phyloP scores from a whole-genome alignment of 352 stramenopile genomes.

The Phytopythium montanum region DNA sequence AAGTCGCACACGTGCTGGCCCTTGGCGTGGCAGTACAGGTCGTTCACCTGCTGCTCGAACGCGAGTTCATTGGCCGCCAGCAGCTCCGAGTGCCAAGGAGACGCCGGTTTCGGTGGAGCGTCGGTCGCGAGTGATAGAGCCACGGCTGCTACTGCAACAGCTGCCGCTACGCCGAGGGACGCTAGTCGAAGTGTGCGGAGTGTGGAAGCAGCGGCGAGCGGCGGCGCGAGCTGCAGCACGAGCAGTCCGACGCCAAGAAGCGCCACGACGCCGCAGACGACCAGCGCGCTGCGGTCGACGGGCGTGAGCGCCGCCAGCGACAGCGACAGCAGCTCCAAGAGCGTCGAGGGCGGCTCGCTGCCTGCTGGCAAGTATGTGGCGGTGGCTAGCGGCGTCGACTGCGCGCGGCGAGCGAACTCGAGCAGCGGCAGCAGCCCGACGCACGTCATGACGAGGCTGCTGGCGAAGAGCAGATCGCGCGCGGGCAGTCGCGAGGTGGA shows the following conservation, averaged over 20 bases:
- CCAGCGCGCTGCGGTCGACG: conserved; percentile 23
- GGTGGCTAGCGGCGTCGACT: background rate
- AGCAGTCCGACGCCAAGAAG: conserved; percentile 19
- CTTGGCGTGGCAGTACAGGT: conserved; percentile 46
- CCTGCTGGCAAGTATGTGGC: background rate
- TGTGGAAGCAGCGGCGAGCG: conserved; percentile 4
- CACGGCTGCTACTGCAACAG: conserved; percentile 7
- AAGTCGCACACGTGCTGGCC: conserved; percentile 34
- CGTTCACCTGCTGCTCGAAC: conserved; percentile 37
- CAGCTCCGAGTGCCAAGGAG: conserved; percentile 20
- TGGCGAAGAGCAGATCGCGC: conserved; percentile 11
- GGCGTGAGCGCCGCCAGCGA: conserved; percentile 24
- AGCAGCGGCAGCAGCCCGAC: conserved; percentile 27
- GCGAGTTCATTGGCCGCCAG: conserved; percentile 22
- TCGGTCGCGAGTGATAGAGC: conserved; percentile 18
- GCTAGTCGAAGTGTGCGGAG: conserved; percentile 9
- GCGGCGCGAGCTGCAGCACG: conserved; percentile 20
- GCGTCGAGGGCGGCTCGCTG: background rate
- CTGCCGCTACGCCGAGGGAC: conserved; percentile 11
- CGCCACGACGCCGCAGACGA: conserved; percentile 13
- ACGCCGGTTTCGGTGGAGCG: conserved; percentile 15
- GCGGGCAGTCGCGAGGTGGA: background rate
- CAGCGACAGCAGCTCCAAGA: conserved; percentile 14
- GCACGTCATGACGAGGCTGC: conserved; percentile 19
- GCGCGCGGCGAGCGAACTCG: conserved; percentile 17